Evolutionary conservation across 108 stramenopile genomes (phyloP).

Genomic region (Stephanodiscus minutulus): DNA sequence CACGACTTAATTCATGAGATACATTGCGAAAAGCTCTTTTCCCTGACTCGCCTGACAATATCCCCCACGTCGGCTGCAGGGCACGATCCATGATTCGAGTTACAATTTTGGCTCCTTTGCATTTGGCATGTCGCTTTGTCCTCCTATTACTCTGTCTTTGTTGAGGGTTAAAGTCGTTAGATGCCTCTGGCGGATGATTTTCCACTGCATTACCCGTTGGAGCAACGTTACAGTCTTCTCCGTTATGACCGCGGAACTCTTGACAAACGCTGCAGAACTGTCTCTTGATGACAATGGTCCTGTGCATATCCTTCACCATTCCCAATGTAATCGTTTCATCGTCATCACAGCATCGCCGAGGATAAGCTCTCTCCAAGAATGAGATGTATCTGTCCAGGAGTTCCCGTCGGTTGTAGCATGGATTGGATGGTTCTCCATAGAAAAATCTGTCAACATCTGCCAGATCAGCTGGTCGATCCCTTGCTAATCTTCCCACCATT

Average conservation of each 20-base stretch:
- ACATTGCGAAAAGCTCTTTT: constrained; percentile 47
- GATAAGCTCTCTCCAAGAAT: constrained; percentile 70
- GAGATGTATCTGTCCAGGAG: constrained; percentile 60
- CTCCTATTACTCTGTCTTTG: constrained; percentile 21
- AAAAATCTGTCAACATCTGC: constrained; percentile 76
- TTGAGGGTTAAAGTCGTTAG: background rate
- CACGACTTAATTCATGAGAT: constrained; percentile 50
- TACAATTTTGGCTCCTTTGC: constrained; percentile 13
- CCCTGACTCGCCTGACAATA: constrained; percentile 52
- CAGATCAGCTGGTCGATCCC: constrained; percentile 71
- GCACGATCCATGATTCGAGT: constrained; percentile 44
- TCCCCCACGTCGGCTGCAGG: constrained; percentile 56
- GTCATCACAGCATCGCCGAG: constrained; percentile 79
- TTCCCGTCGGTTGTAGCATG: constrained; percentile 67
- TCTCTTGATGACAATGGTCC: constrained; percentile 10
- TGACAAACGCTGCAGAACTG: constrained; percentile 21
- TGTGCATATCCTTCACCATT: constrained; percentile 30
- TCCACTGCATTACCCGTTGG: background rate
- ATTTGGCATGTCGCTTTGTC: constrained; percentile 21
- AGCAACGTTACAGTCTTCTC: constrained; percentile 12
- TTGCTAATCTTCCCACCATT: constrained; percentile 75
- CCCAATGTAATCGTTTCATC: constrained; percentile 41
- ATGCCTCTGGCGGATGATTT: background rate
- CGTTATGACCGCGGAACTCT: constrained; percentile 11
- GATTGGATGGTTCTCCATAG: constrained; percentile 66